Evolutionary conservation across 1,139 yeast genomes (phyloP).

Genomic region (Geotrichum bryndzae): DNA sequence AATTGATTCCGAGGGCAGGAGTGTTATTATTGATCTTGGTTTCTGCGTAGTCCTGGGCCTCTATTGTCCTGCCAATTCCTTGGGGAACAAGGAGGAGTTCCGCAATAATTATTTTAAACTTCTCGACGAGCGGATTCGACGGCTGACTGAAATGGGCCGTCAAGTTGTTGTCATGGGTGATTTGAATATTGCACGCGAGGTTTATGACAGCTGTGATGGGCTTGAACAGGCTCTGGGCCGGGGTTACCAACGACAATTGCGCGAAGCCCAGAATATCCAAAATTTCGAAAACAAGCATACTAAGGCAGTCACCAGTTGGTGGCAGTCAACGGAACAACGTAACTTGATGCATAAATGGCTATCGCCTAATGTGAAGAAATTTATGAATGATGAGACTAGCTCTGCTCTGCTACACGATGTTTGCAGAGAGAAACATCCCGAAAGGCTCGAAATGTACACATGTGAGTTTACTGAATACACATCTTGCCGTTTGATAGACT

Average conservation of each 20-base stretch:
- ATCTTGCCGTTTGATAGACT: background rate
- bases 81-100: constrained; percentile 64
- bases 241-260: constrained; percentile 21
- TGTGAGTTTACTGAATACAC: constrained; percentile 29
- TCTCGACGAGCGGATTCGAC: constrained; percentile 55
- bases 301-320: constrained; percentile 27
- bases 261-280: constrained; percentile 27
- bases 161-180: constrained; percentile 81
- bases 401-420: constrained; percentile 53
- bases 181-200: constrained; percentile 70
- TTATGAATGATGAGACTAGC: constrained; percentile 14
- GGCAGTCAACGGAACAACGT: constrained; percentile 26
- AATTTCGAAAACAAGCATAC: constrained; percentile 22
- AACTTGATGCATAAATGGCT: constrained; percentile 32
- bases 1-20: constrained; percentile 80
- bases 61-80: constrained; percentile 92
- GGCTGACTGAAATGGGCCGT: constrained; percentile 44
- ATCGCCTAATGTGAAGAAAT: constrained; percentile 7
- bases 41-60: constrained; percentile 58
- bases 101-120: constrained; percentile 53
- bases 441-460: constrained; percentile 65
- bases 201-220: constrained; percentile 76
- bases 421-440: constrained; percentile 52
- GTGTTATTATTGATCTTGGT: constrained; percentile 67
- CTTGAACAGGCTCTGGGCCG: constrained; percentile 40